Evolutionary conservation across 176 grass and related monocot genomes (phyloP).

Genomic region (Carex littledalei): DNA sequence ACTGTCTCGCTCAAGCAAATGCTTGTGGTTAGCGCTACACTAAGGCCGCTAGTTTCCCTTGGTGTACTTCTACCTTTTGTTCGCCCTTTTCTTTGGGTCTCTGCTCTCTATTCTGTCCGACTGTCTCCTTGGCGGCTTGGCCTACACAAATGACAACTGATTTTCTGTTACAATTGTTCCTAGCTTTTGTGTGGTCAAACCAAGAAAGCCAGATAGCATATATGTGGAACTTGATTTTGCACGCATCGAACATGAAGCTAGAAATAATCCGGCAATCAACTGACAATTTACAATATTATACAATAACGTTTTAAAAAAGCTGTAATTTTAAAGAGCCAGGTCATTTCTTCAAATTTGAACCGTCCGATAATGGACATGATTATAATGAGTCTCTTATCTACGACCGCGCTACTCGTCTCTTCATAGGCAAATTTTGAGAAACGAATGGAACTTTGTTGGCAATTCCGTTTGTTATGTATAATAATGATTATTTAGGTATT

Average conservation of each 20-base stretch:
- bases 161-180: not conserved
- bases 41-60: slow-evolving; percentile 1
- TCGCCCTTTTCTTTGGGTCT: not conserved
- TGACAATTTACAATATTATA: too few species aligned
- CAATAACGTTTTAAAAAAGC: too few species aligned
- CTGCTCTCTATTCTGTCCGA: not conserved
- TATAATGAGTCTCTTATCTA: too few species aligned
- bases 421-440: too few species aligned
- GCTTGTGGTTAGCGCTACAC: not conserved
- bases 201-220: not conserved
- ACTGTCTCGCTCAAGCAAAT: not conserved
- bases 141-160: not conserved
- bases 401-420: too few species aligned
- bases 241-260: not conserved
- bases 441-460: too few species aligned
- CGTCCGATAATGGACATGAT: too few species aligned
- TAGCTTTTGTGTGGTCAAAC: not conserved
- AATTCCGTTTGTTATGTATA: too few species aligned
- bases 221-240: not conserved
- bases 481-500: too few species aligned
- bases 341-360: too few species aligned
- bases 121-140: not conserved
- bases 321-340: too few species aligned
- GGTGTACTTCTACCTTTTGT: not conserved
- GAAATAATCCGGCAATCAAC: not conserved